phyloP scores from a whole-genome alignment of 169 alveolate species.

The Babesia bigemina region DNA sequence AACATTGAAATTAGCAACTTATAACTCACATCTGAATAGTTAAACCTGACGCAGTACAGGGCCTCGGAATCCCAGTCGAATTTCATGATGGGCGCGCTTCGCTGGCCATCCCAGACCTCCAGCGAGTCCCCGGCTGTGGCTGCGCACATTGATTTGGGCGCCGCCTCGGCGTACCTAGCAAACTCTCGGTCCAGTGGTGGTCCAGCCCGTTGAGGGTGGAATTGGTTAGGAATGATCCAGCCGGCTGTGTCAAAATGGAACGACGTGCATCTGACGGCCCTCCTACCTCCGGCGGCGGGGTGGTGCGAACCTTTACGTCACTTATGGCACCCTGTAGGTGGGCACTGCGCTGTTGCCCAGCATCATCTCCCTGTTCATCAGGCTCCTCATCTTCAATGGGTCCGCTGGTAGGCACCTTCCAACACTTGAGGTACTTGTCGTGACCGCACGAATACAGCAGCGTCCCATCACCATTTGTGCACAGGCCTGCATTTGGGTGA shows the following conservation, averaged over 20 bases:
- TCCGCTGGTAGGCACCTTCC: conserved; percentile 67
- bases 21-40: conserved; percentile 86
- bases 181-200: conserved; percentile 78
- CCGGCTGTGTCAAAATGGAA: conserved; percentile 26
- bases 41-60: conserved; percentile 89
- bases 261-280: not conserved
- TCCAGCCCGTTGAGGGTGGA: conserved; percentile 85
- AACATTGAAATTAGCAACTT: not conserved
- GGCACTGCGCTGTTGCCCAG: not conserved
- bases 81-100: conserved; percentile 74
- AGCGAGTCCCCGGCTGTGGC: conserved; percentile 88
- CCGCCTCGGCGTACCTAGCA: conserved; percentile 31
- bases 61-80: conserved; percentile 77
- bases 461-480: conserved; percentile 77
- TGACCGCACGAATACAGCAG: conserved; percentile 88
- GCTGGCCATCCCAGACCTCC: conserved; percentile 77
- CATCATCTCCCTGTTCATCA: conserved; percentile 1
- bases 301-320: conserved; percentile 3
- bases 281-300: conserved; percentile 10
- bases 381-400: conserved; percentile 63
- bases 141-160: conserved; percentile 59
- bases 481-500: conserved; percentile 73
- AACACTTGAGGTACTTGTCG: conserved; percentile 86
- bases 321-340: not conserved
- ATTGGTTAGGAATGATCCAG: conserved; percentile 21